Evolutionary conservation across 306 rosid species (phyloP), one percentile per base, ranked within the genome.

Genomic region (Alnus glutinosa): DNA sequence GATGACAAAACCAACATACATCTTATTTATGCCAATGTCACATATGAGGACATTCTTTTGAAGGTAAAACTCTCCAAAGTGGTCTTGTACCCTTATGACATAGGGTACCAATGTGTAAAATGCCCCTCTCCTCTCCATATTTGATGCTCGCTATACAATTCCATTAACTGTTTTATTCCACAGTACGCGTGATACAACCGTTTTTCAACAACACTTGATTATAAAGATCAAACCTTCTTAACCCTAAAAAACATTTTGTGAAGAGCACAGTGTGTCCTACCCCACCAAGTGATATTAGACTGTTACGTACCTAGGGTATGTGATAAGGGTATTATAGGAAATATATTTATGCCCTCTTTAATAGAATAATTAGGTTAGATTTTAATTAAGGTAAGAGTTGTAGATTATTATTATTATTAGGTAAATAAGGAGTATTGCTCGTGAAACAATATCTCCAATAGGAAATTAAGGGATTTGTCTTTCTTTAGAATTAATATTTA

Each of bases 21-120:
- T 78, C 94, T 93, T 50, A 61, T 93, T 55, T 90, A 89, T 18
- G 96, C 90, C 83, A 93, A 90, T 57, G 89, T 88, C 57, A 89
- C 92, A 19, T 86, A 79, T 77, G 94, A 88, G 9, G 97, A 93
- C 86, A 89, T 93, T 76, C 83, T 88, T 0, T 55, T 88, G 18
- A 83, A 88, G 89, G 91, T 81, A 71, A 64, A 64, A 15, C 47
- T 39, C 50, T 39, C 19, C 39, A 63, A 32, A 15, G 18, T 13
- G 19, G 34, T 57, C n/a, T 6, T 63, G 9, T 63, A 28, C 6
- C 7, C 39, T 8, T 61, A 63, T 63, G 70, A 63, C 70, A 5
- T 13, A 34, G 70, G n/a, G 15, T 63, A 5, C 70, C 19, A 14
- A 63, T 59, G 34, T 59, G 37, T 59, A 11, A 59, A 23, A 23